phyloP scores from a whole-genome alignment of 108 stramenopile genomes.

The Cyclotella sp. region DNA sequence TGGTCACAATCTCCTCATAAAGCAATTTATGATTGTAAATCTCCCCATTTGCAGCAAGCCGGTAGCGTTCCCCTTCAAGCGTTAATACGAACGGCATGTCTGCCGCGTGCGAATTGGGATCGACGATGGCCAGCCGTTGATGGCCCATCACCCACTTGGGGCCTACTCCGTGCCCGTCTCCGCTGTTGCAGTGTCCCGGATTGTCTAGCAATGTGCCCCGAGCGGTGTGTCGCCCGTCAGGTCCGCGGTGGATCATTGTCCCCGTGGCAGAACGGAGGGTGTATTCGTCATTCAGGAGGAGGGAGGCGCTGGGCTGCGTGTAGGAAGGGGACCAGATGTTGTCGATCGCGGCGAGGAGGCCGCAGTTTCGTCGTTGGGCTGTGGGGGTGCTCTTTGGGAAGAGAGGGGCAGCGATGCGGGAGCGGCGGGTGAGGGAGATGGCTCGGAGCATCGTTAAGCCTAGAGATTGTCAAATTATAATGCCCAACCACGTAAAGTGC shows the following conservation, averaged over 20 bases:
- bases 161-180: constrained; percentile 11
- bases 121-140: constrained; percentile 76
- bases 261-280: neutral
- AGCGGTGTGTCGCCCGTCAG: constrained; percentile 11
- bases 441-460: constrained; percentile 4
- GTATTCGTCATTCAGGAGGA: constrained; percentile 14
- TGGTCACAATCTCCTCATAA: constrained; percentile 49
- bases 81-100: constrained; percentile 73
- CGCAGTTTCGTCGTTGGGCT: constrained; percentile 6
- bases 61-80: constrained; percentile 46
- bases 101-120: constrained; percentile 60
- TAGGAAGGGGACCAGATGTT: constrained; percentile 17
- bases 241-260: constrained; percentile 24
- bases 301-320: neutral
- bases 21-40: constrained; percentile 76
- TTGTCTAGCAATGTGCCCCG: neutral
- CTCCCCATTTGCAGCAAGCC: constrained; percentile 78
- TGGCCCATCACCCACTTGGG: constrained; percentile 56
- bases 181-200: neutral
- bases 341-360: constrained; percentile 18
- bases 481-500: no score
- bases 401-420: neutral
- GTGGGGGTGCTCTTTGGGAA: neutral
- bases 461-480: no score
- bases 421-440: neutral